Percentiles rank a stretch among this genome's conserved stretches.
Conservation (phyloP, 768 basidiomycete species). For the Mycena rebaudengoi region DNA sequence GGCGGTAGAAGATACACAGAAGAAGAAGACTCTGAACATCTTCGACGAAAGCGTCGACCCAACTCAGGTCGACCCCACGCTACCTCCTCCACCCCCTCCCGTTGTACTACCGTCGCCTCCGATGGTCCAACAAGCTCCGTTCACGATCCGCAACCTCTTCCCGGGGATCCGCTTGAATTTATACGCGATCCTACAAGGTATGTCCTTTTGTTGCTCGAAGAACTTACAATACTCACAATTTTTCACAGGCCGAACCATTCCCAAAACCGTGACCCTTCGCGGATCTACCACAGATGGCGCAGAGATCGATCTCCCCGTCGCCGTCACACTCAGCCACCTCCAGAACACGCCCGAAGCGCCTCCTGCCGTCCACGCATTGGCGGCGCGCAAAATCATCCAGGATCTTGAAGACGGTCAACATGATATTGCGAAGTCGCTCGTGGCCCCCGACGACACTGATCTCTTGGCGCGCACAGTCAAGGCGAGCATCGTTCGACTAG, state of each 20-base stretch:
- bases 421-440: background rate
- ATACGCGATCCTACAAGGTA: conserved; percentile 6
- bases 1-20: background rate
- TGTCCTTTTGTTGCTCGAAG: background rate
- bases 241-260: conserved; percentile 5
- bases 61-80: background rate
- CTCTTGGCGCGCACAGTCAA: background rate
- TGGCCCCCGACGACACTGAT: background rate
- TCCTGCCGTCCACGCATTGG: conserved; percentile 17
- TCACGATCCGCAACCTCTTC: conserved; percentile 11
- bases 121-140: conserved; percentile 19
- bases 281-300: conserved; percentile 17
- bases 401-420: conserved; percentile 23
- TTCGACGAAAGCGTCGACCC: conserved; percentile 18
- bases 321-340: conserved; percentile 20
- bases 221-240: background rate
- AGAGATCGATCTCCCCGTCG: conserved; percentile 15
- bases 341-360: conserved; percentile 14
- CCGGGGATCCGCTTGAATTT: conserved; percentile 11
- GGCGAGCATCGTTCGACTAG: conserved; percentile 1
- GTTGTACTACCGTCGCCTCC: conserved; percentile 15
- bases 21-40: conserved; percentile 20
- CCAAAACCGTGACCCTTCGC: conserved; percentile 17
- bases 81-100: conserved; percentile 1
- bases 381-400: conserved; percentile 25